phyloP scores from a whole-genome alignment of 2,329 filamentous ascomycete species.

The Arthrobotrys iridis region DNA sequence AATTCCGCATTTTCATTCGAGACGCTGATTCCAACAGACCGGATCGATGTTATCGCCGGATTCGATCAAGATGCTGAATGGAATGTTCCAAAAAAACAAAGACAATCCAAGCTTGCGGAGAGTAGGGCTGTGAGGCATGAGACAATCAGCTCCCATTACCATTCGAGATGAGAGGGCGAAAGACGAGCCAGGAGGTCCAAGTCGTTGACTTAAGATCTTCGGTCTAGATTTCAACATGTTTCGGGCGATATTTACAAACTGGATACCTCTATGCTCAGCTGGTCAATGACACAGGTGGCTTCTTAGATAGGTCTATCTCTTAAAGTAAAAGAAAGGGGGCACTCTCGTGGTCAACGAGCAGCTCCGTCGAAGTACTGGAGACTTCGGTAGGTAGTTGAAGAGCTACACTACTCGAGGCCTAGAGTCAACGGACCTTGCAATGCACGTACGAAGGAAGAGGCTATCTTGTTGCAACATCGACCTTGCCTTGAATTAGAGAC shows the following conservation, averaged over 20 bases:
- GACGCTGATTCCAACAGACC: constrained; percentile 49
- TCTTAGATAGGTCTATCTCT: constrained; percentile 7
- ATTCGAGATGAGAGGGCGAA: background rate
- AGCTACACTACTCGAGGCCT: constrained; percentile 37
- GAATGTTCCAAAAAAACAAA: constrained; percentile 51
- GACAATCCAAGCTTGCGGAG: background rate
- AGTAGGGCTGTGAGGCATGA: constrained; percentile 19
- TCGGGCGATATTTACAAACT: constrained; percentile 7
- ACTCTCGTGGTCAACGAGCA: background rate
- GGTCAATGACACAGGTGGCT: constrained; percentile 24
- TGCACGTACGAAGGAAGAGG: constrained; percentile 28
- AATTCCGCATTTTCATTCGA: constrained; percentile 52
- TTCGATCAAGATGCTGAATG: constrained; percentile 33
- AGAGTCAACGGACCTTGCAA: constrained; percentile 30
- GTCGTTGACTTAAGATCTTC: constrained; percentile 21
- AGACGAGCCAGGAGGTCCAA: background rate
- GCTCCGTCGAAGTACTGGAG: constrained; percentile 27
- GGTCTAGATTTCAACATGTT: constrained; percentile 17
- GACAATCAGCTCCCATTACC: constrained; percentile 21
- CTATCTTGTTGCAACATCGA: constrained; percentile 31
- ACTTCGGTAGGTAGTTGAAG: constrained; percentile 20
- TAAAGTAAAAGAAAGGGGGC: constrained; percentile 8
- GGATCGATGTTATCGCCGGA: constrained; percentile 48
- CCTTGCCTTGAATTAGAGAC: constrained; percentile 55
- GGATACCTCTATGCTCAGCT: background rate